Evolutionary conservation across 306 rosid species (phyloP), one percentile per base, ranked within the genome.

Genomic region (Trichosanthes truncata): DNA sequence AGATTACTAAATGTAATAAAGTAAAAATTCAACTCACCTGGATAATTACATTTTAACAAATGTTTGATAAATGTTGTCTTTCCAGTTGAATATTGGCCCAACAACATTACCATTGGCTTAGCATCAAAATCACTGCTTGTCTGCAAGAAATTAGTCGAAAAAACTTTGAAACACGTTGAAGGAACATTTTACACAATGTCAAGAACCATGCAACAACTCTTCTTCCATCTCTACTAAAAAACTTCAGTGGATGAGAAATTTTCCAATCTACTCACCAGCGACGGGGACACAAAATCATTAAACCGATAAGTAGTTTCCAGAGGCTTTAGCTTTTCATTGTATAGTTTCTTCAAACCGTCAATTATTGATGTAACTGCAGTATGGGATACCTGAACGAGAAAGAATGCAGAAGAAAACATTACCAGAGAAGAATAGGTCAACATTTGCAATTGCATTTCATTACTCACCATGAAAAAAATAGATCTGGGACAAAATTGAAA

Each of bases 81-180:
- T 53, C 99, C 99, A 0, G 99, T 95, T 55, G 99, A 95, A 86
- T 95, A 95, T 81, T 95, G 99, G 73, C 99, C 97, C 85, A 93
- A 90, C 82, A 95, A 93, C 97, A 93, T 93, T 69, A 95, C 89
- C 97, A 95, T 93, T 29, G 99, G 99, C 83, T 95, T 95, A n/a
- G 99, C 96, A 87, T 95, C 99, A 87, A 95, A 93, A 73, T 91
- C 97, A 82, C 93, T 91, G 80, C 76, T 83, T 26, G 91, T 86
- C 97, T 95, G 87, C 85, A 18, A 78, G 43, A 15, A 69, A 67
- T 46, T 48, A 63, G 12, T 6, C 1, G 45, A 60, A 79, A 56
- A 56, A 5, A 56, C n/a, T 67, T 72, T 41, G 35, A 68, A 40
- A 68, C 33, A 5, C 75, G 13, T 26, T 74, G 60, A 53, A n/a